These are phyloP conservation scores for Picochlorum costavermella DNA, from an alignment of 139 green algal species.

Conservation along the genomic window DNA sequence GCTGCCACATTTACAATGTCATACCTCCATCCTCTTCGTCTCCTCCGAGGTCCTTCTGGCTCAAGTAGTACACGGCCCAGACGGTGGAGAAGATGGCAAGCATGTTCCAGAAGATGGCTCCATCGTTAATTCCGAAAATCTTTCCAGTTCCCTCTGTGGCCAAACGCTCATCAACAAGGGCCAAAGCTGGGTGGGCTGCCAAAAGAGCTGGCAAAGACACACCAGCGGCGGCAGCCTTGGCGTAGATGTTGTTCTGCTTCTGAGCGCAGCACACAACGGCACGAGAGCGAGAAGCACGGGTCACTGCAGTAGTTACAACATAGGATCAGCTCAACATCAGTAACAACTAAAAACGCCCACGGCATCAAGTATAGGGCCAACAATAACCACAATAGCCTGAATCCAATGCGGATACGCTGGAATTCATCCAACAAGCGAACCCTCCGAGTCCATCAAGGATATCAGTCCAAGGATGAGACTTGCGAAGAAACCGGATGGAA, in stretches of 20 bases:
- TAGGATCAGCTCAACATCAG: not conserved
- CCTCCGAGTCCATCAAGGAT: no score
- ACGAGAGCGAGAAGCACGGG: not conserved
- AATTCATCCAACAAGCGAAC: no score
- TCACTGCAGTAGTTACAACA: not conserved
- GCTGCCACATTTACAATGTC: not conserved
- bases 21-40: constrained; percentile 25
- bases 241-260: constrained; percentile 14
- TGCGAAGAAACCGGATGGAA: no score
- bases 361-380: not conserved
- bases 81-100: constrained; percentile 27
- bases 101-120: constrained; percentile 35
- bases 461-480: no score
- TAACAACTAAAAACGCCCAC: not conserved
- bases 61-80: constrained; percentile 33
- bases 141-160: constrained; percentile 41
- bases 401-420: no score
- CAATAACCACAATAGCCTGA: no score
- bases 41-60: constrained; percentile 24
- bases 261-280: constrained; percentile 32
- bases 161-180: constrained; percentile 48
- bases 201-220: constrained; percentile 32
- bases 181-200: constrained; percentile 33
- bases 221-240: constrained; percentile 29
- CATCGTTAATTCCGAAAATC: constrained; percentile 47